A percentile compares a stretch with the other conserved stretches of the same genome.
These are phyloP conservation scores for Metarhizium rileyi DNA, from an alignment of 2,329 filamentous ascomycete species.

Conservation along the genomic window DNA sequence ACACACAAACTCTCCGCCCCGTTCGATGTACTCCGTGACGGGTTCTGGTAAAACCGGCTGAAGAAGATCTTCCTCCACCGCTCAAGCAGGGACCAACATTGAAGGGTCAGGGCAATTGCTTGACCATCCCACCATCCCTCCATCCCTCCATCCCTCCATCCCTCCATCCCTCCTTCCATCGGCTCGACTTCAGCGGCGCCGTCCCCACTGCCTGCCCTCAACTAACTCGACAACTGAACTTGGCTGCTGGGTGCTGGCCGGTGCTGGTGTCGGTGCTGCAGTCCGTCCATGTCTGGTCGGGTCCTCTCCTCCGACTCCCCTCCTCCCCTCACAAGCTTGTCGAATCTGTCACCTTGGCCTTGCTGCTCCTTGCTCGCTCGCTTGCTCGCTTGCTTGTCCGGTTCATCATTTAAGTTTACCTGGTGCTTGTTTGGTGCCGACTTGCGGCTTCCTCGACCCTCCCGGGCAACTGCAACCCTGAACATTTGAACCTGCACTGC, in stretches of 20 bases:
- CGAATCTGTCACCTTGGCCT: too few relatives aligned
- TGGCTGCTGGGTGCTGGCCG: too few relatives aligned
- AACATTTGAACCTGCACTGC: neutral
- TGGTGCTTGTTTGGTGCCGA: neutral
- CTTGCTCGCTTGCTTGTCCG: neutral
- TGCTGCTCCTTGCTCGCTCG: too few relatives aligned
- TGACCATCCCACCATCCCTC: neutral
- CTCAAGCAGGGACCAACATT: constrained; percentile 9
- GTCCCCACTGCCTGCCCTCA: too few relatives aligned
- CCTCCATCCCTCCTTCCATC: neutral
- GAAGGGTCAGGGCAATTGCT: neutral
- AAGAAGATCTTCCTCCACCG: constrained; percentile 13
- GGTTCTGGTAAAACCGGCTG: neutral
- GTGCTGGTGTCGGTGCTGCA: too few relatives aligned
- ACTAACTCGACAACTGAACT: too few relatives aligned
- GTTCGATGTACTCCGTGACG: too few relatives aligned
- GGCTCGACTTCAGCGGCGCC: constrained; percentile 12
- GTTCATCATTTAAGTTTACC: neutral
- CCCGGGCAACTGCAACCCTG: neutral
- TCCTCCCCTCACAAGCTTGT: too few relatives aligned
- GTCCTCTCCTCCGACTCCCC: too few relatives aligned
- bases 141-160: neutral
- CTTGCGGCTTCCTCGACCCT: neutral
- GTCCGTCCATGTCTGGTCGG: too few relatives aligned
- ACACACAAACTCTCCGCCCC: neutral